phyloP scores from a whole-genome alignment of 495 filamentous ascomycete species.

The Penicillium cataractarum region DNA sequence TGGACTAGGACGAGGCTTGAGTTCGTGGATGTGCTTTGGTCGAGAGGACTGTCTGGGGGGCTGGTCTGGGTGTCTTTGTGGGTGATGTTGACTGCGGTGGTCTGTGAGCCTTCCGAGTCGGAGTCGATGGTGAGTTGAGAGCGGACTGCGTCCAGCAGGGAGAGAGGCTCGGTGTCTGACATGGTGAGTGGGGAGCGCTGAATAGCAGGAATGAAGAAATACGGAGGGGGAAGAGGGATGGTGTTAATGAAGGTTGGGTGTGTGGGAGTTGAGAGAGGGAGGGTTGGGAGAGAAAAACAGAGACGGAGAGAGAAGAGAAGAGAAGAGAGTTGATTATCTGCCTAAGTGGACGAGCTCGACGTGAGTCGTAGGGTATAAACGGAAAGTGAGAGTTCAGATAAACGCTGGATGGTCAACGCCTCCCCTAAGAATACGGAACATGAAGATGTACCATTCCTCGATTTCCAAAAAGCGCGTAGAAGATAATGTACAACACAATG shows the following conservation, averaged over 20 bases:
- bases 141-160: slow-evolving; percentile 16
- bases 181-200: background rate
- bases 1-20: background rate
- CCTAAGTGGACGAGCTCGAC: background rate
- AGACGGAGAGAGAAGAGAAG: slow-evolving; percentile 5
- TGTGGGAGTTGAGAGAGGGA: background rate
- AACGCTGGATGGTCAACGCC: background rate
- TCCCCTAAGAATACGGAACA: slow-evolving; percentile 4
- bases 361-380: slow-evolving; percentile 1
- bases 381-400: background rate
- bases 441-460: slow-evolving; percentile 38
- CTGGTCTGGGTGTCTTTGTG: background rate
- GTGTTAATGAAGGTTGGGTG: background rate
- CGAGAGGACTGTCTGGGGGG: background rate
- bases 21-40: background rate
- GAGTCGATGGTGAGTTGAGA: slow-evolving; percentile 18
- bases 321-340: slow-evolving; percentile 10
- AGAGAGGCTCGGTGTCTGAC: background rate
- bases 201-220: background rate
- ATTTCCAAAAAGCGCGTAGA: slow-evolving; percentile 29
- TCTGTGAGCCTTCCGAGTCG: slow-evolving; percentile 10
- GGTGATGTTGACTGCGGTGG: background rate
- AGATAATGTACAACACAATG: background rate
- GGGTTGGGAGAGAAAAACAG: background rate
- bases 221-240: background rate